Percentiles rank a stretch among this genome's conserved stretches.
These are phyloP conservation scores for Solanum clarkiae DNA, from an alignment of 257 asterid genomes.

Conservation along the genomic window DNA sequence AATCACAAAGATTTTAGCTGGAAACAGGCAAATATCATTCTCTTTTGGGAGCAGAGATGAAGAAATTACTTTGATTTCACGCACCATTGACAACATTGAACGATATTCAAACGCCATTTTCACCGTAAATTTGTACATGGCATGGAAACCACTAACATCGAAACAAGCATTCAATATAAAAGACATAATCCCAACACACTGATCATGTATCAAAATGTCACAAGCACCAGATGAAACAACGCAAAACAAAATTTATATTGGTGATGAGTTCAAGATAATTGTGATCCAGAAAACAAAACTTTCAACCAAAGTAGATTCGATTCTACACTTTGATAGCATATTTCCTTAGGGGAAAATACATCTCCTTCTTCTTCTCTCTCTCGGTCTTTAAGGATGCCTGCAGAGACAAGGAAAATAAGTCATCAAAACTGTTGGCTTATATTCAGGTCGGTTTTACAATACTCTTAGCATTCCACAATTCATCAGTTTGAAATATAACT, in stretches of 20 bases:
- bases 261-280: neutral
- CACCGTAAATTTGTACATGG: too few species aligned
- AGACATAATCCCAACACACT: neutral
- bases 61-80: neutral
- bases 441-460: neutral
- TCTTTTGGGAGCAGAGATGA: too few species aligned
- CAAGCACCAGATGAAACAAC: neutral
- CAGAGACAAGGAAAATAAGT: neutral
- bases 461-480: neutral
- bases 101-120: neutral
- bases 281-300: neutral
- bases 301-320: neutral
- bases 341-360: slow-evolving; percentile 22
- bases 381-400: slow-evolving; percentile 28
- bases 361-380: slow-evolving; percentile 24
- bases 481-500: neutral
- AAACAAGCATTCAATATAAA: neutral
- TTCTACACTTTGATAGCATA: slow-evolving; percentile 26
- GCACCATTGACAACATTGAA: neutral
- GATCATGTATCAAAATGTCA: neutral
- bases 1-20: neutral
- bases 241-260: neutral
- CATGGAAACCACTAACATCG: neutral
- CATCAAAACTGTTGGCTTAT: neutral
- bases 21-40: too few species aligned